Percentiles rank a stretch among this genome's conserved stretches.
Evolutionary conservation across 495 filamentous ascomycete species (phyloP).

Genomic region (Annulohypoxylon nitens): DNA sequence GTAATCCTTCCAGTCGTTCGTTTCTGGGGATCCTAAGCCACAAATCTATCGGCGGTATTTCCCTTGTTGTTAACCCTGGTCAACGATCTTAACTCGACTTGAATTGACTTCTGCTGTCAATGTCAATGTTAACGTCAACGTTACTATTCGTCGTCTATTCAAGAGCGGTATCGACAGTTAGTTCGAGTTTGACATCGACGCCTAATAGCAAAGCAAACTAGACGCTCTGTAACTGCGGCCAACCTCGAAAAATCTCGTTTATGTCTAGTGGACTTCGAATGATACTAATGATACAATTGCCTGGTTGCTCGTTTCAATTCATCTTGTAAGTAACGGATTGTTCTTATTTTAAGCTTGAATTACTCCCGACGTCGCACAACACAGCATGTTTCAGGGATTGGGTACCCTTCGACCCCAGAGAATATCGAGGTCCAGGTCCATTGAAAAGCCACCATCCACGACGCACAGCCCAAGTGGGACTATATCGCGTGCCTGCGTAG

Average conservation of each 20-base stretch:
- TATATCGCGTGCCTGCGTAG: conserved; percentile 41
- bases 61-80: conserved; percentile 11
- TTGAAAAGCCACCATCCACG: conserved; percentile 15
- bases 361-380: conserved; percentile 47
- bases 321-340: conserved; percentile 42
- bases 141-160: conserved; percentile 5
- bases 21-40: conserved; percentile 26
- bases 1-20: conserved; percentile 19
- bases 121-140: background rate
- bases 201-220: background rate
- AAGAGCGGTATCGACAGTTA: background rate
- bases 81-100: background rate
- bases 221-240: background rate
- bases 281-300: background rate
- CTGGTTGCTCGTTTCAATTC: conserved; percentile 22
- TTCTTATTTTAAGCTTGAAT: conserved; percentile 50
- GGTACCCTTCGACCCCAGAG: conserved; percentile 32
- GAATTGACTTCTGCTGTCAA: conserved; percentile 4
- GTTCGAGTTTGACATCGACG: background rate
- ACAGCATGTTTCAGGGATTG: conserved; percentile 41
- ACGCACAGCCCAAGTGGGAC: conserved; percentile 34
- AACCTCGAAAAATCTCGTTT: background rate
- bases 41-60: background rate
- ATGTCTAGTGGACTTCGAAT: conserved; percentile 1
- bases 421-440: conserved; percentile 23